Base-by-base conservation (phyloP, 352 stramenopile genomes). In the Pseudoperonospora humuli region DNA sequence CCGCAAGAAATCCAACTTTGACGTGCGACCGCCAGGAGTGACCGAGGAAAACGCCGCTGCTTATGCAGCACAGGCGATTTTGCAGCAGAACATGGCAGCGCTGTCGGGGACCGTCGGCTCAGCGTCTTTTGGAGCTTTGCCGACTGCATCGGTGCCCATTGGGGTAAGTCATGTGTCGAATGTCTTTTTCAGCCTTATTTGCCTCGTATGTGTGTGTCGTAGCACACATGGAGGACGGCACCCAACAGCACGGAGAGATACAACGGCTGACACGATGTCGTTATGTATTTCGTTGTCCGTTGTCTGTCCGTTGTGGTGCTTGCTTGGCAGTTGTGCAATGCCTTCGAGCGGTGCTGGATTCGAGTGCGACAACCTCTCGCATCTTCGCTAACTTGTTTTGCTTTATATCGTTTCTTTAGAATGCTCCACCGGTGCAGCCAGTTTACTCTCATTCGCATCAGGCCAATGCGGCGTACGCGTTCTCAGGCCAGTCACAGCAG, bases 31-130 rank as follows among this genome's bases (percentile, higher is more conserved):
- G 32, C 75, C 79, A 2, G 79, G 79, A 23, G 79, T 92, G 6
- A 92, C 76, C 8, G 72, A 89, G 11, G 76, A 92, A 42, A 92
- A 87, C 38, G 79, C 79, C 8, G 79, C 79, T 2, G 76, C 79
- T 9, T 92, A 85, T 43, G 79, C 79, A 5, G 79, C 79, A n/a
- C 76, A 92, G 43, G 75, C 71, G 8, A 92, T 92, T 40, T 38
- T 92, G 39, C 76, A 92, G 63, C 76, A 88, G 45, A 92, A 86
- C 52, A 80, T 92, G 70, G 72, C 70, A 19, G 63, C 72, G 33
- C 61, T 86, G 9, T 75, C 72, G 0, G 75, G 75, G 3, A 61
- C 72, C 17, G 75, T 86, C 2, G 79, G 72, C 13, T 64, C 72
- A 0, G 72, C 68, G 18, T 84, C 75, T 8, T 91, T 91, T 34